Evolutionary conservation across 169 alveolate species (phyloP).

Genomic region (Perkinsus marinus): DNA sequence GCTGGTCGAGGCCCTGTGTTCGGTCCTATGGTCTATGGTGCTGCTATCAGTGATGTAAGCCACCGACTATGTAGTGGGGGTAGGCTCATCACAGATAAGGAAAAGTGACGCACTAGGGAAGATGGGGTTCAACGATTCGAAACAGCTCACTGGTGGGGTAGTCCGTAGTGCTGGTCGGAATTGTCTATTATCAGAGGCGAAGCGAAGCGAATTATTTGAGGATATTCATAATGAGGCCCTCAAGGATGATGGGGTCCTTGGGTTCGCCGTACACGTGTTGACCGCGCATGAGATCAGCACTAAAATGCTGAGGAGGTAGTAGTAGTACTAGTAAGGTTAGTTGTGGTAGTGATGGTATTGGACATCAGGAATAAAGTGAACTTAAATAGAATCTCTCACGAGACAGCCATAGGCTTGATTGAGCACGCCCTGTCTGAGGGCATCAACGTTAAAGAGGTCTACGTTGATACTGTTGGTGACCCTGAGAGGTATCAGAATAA

Average conservation of each 20-base stretch:
- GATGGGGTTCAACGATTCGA: not conserved
- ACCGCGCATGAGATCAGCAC: conserved; percentile 62
- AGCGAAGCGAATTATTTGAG: conserved; percentile 25
- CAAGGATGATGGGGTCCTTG: conserved; percentile 34
- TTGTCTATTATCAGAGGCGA: conserved; percentile 32
- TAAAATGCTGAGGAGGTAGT: conserved; percentile 53
- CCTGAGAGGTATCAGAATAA: conserved; percentile 45
- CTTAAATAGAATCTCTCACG: conserved; percentile 68
- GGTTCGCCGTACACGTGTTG: conserved; percentile 44
- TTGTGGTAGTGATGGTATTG: not conserved
- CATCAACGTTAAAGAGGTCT: conserved; percentile 14
- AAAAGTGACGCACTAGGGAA: not conserved
- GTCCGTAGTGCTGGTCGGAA: not conserved
- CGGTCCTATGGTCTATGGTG: conserved; percentile 94
- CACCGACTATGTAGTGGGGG: not conserved
- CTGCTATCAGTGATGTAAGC: not conserved
- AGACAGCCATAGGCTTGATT: conserved; percentile 59
- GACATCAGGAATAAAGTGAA: conserved; percentile 58
- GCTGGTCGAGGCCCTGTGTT: conserved; percentile 99
- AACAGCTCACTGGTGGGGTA: not conserved
- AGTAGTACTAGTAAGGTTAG: not conserved
- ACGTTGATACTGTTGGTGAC: conserved; percentile 77
- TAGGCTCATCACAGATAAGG: not conserved
- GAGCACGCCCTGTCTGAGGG: conserved; percentile 33
- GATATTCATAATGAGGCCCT: not conserved